Base-by-base conservation (phyloP, 2,329 filamentous ascomycete species). In the Diaporthe destruens region DNA sequence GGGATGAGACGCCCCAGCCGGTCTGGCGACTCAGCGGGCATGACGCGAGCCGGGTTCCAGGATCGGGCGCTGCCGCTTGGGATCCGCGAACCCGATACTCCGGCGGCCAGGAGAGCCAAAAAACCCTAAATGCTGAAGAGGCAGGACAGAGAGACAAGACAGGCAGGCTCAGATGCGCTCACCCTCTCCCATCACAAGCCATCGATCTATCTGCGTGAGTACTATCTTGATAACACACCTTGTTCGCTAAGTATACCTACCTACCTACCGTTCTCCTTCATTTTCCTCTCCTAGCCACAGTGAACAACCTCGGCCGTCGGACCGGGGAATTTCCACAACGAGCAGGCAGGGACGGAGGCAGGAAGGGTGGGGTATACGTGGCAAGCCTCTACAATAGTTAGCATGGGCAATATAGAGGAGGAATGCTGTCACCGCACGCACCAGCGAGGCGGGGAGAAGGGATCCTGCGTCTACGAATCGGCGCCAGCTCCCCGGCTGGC, bases 21-120 rank as follows among this genome's bases (percentile, higher is more conserved):
- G 44, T 34, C 5, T 73, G 57, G 68, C 57, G 42, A 68, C 54
- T 71, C 68, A 67, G 59, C 36, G 29, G 29, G 29, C 32, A 68
- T 67, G 59, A 73, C 54, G 57, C 69, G 68, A 73, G 34, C 59
- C 53, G 51, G 67, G 59, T 71, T 59, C 57, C 71, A 73, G 67
- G 71, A 65, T 71, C 56, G 47, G 56, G 56, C 36, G 25, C 59
- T 47, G 59, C 72, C 42, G 71, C 56, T 36, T 11, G 49, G 49
- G 69, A 67, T 69, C 70, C 70, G 59, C 59, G 47, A 66, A 61
- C 71, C 66, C 67, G 53, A 63, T 47, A 65, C 36, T 51, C 54
- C 47, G 44, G 47, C n/a, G 44, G 47, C n/a, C 44, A 55, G 16
- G 29, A 55, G 32, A 34, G 36, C 49, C 51, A 68, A 23, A 68